phyloP scores from a whole-genome alignment of 805 yeast genomes.

The Wickerhamomyces bisporus region DNA sequence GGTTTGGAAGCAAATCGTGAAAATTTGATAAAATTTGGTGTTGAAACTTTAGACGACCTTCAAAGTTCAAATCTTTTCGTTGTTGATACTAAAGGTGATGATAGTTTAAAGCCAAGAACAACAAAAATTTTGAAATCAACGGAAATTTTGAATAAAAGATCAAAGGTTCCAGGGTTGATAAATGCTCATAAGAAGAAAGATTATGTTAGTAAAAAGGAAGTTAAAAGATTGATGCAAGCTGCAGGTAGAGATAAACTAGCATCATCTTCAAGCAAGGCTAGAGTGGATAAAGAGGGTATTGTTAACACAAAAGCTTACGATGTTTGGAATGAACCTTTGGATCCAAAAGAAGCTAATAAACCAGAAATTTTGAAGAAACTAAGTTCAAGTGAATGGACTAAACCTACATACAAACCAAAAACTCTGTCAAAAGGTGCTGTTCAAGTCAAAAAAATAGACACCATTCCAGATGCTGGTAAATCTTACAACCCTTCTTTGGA shows the following conservation, averaged over 20 bases:
- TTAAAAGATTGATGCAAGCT: conserved; percentile 60
- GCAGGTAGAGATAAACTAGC: conserved; percentile 70
- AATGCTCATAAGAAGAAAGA: conserved; percentile 34
- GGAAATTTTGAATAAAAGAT: conserved; percentile 57
- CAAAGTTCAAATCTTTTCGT: conserved; percentile 47
- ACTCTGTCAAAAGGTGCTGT: conserved; percentile 52
- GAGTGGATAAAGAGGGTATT: conserved; percentile 61
- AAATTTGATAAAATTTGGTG: conserved; percentile 48
- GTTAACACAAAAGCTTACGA: conserved; percentile 50
- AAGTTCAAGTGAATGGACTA: conserved; percentile 44
- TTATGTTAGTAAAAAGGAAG: conserved; percentile 56
- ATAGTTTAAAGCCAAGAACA: conserved; percentile 33
- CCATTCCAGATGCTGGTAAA: conserved; percentile 75
- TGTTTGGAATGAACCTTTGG: conserved; percentile 41
- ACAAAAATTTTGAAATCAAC: conserved; percentile 34
- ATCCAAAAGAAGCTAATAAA: conserved; percentile 20
- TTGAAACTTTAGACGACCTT: conserved; percentile 32
- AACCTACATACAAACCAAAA: conserved; percentile 48
- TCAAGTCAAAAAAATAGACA: conserved; percentile 44
- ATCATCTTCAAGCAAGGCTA: conserved; percentile 43
- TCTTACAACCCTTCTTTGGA: conserved; percentile 88
- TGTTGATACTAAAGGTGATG: conserved; percentile 66
- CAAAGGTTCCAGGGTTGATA: conserved; percentile 67
- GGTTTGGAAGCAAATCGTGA: conserved; percentile 69
- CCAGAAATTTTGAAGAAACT: conserved; percentile 36